phyloP scores from a whole-genome alignment of 352 stramenopile species.

The Phytophthora meadii region DNA sequence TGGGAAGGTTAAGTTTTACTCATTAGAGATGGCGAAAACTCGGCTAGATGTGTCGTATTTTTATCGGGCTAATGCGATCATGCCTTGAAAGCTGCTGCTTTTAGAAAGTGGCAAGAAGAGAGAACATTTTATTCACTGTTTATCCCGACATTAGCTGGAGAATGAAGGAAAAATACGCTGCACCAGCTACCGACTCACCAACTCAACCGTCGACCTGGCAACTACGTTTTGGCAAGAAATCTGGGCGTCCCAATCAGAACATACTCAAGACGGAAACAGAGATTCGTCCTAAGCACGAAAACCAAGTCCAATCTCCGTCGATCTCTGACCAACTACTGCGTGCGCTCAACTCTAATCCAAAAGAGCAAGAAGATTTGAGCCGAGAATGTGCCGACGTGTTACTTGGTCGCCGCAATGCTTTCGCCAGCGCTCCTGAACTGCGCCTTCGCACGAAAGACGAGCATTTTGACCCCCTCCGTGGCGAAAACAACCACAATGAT shows the following conservation, averaged over 20 bases:
- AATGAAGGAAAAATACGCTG: constrained; percentile 19
- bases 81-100: constrained; percentile 5
- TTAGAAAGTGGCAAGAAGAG: constrained; percentile 11
- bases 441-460: constrained; percentile 13
- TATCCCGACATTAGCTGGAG: background rate
- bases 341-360: constrained; percentile 35
- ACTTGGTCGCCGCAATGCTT: constrained; percentile 66
- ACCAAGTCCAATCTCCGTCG: constrained; percentile 28
- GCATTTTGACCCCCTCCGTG: background rate
- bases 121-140: constrained; percentile 1
- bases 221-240: constrained; percentile 62
- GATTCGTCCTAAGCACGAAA: background rate
- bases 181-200: constrained; percentile 28
- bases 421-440: constrained; percentile 39
- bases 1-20: background rate
- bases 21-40: too few relatives aligned
- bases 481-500: constrained; percentile 7
- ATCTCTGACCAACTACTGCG: constrained; percentile 51
- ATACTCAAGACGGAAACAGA: constrained; percentile 2
- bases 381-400: constrained; percentile 58
- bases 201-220: constrained; percentile 59
- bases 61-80: constrained; percentile 24
- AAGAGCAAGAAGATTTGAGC: constrained; percentile 40
- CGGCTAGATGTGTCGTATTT: constrained; percentile 19
- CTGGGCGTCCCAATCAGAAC: constrained; percentile 2